phyloP scores from a whole-genome alignment of 2,329 filamentous ascomycete genomes.

The Paecilomyces fulvus region DNA sequence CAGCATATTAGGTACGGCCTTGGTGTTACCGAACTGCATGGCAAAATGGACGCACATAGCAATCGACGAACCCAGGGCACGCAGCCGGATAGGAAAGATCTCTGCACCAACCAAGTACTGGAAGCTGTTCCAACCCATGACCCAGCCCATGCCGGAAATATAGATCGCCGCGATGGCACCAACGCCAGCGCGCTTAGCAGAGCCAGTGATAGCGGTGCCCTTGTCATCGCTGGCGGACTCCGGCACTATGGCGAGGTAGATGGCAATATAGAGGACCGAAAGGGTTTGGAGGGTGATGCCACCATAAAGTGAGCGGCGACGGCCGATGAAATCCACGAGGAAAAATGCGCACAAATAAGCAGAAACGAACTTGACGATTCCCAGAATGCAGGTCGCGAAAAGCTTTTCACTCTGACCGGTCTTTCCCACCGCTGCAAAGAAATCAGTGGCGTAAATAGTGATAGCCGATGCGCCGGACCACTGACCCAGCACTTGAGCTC shows the following conservation, averaged over 20 bases:
- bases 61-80: slow-evolving; percentile 60
- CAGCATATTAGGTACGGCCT: slow-evolving; percentile 68
- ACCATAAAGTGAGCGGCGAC: slow-evolving; percentile 56
- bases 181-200: slow-evolving; percentile 50
- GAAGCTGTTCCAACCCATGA: slow-evolving; percentile 65
- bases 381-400: slow-evolving; percentile 67
- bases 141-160: slow-evolving; percentile 60
- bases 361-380: slow-evolving; percentile 62
- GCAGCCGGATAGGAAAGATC: slow-evolving; percentile 65
- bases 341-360: slow-evolving; percentile 65
- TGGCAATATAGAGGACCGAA: slow-evolving; percentile 55
- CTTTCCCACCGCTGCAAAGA: slow-evolving; percentile 65
- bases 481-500: slow-evolving; percentile 64
- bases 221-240: background rate
- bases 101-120: slow-evolving; percentile 73
- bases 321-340: slow-evolving; percentile 69
- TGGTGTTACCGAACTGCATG: slow-evolving; percentile 69
- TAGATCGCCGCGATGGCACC: slow-evolving; percentile 69
- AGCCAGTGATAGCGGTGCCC: slow-evolving; percentile 30
- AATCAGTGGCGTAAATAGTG: slow-evolving; percentile 66
- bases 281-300: slow-evolving; percentile 55
- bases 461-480: slow-evolving; percentile 68
- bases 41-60: slow-evolving; percentile 73
- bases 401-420: slow-evolving; percentile 60
- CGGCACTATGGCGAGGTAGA: slow-evolving; percentile 44